Evolutionary conservation across 1,139 yeast species (phyloP), one percentile per base, ranked within the genome.

Genomic region (Pichia sp.): DNA sequence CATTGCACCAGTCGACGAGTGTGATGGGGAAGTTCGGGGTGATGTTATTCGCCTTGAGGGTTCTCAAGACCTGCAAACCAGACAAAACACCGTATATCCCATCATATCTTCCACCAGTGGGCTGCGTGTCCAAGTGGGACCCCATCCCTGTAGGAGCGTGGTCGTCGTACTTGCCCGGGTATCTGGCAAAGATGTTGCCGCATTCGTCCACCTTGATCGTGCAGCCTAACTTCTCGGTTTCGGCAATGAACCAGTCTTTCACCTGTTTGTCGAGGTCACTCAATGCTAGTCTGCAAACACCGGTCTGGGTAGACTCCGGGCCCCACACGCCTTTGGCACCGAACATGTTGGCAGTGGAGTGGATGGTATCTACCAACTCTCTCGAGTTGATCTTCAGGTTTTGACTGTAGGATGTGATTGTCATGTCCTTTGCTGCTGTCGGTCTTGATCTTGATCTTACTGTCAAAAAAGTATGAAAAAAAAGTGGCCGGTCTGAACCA

Each of bases 21-120:
- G 85, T 84, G 54, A 85, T 77, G 11, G 90, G 90, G 58, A 75
- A 84, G 54, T 82, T 76, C 13, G 92, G 88, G 16, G 72, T 73
- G 61, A 70, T 76, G 43, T 75, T 70, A 66, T 82, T 80, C 13
- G 82, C 88, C 57, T 82, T 79, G 63, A 85, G 69, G 3, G 90
- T 83, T 57, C 89, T 72, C 59, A 85, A 67, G 5, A 85, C 82
- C 66, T 85, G 90, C 45, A 85, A 70, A 0, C 89, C 90, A 10
- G 85, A 70, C 51, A 84, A 72, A 5, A 85, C 90, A 26, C 90
- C 92, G 42, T 77, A 75, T 45, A 84, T 80, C 36, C 90, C 92
- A 64, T 85, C 90, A 63, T 84, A 85, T 57, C 88, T 72, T 5
- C 90, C 90, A 36, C 90, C 90, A 5, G 84, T 82, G n/a, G 90